phyloP scores from a whole-genome alignment of 106 monocot genomes.

The Agapanthus africanus region DNA sequence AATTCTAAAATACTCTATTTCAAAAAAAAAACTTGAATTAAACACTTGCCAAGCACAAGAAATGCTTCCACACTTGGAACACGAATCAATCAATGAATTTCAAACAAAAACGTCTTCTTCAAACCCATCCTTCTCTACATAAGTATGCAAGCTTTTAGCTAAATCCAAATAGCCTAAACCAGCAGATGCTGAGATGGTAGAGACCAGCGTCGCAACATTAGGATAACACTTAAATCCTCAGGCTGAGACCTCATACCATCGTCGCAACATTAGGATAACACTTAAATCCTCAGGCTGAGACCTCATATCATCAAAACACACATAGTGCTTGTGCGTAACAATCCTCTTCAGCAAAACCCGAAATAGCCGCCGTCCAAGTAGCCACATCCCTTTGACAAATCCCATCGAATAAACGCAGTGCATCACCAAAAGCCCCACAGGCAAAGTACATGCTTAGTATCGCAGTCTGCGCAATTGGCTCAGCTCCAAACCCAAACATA shows the following conservation, averaged over 20 bases:
- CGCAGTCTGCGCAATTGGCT: conserved; percentile 43
- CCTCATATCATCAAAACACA: conserved; percentile 45
- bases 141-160: conserved; percentile 34
- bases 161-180: conserved; percentile 34
- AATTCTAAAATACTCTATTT: no score
- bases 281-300: not conserved
- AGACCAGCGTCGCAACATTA: conserved; percentile 44
- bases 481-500: conserved; percentile 20
- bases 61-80: conserved; percentile 52
- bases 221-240: no score
- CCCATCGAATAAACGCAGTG: conserved; percentile 25
- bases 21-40: no score
- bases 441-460: conserved; percentile 29
- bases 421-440: conserved; percentile 13
- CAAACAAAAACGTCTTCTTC: conserved; percentile 21
- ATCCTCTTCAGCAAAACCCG: conserved; percentile 21
- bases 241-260: no score
- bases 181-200: conserved; percentile 32
- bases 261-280: no score
- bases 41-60: conserved; percentile 25
- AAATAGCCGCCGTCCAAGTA: conserved; percentile 44
- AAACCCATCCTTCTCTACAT: conserved; percentile 37
- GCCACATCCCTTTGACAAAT: conserved; percentile 39
- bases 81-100: conserved; percentile 57
- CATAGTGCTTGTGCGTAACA: conserved; percentile 22